phyloP scores from a whole-genome alignment of 768 basidiomycete species.

The Hygrocybe punicea region DNA sequence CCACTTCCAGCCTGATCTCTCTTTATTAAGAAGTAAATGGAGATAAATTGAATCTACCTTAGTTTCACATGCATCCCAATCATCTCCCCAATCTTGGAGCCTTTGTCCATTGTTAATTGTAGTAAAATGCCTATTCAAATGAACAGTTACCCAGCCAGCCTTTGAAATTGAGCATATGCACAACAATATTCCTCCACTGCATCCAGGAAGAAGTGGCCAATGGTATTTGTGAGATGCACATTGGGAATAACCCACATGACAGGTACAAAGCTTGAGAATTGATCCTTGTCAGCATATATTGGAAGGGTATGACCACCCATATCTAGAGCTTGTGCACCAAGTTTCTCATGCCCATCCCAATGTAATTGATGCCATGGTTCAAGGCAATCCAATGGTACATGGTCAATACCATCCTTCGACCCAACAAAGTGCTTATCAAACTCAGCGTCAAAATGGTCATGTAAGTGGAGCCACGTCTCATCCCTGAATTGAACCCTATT shows the following conservation, averaged over 20 bases:
- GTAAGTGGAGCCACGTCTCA: neutral
- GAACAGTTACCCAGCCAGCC: no score
- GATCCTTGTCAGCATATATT: constrained; percentile 22
- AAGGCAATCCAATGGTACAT: constrained; percentile 10
- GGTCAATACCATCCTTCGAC: constrained; percentile 9
- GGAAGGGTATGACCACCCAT: constrained; percentile 21
- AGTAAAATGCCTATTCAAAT: constrained; percentile 7
- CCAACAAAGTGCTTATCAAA: constrained; percentile 15
- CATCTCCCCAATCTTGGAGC: neutral
- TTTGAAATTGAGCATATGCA: constrained; percentile 6
- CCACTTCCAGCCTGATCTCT: constrained; percentile 9
- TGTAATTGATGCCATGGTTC: constrained; percentile 18
- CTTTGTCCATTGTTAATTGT: constrained; percentile 17
- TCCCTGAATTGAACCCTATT: neutral
- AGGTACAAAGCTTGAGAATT: constrained; percentile 16
- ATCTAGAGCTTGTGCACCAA: constrained; percentile 18
- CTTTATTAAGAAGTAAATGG: neutral
- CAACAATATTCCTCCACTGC: constrained; percentile 14
- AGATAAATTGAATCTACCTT: constrained; percentile 8
- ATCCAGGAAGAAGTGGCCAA: constrained; percentile 23
- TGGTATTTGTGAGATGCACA: constrained; percentile 12
- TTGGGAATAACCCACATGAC: constrained; percentile 17
- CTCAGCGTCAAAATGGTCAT: constrained; percentile 9
- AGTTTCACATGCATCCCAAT: constrained; percentile 2
- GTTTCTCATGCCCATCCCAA: constrained; percentile 29